Base-by-base conservation (phyloP, 2,329 filamentous ascomycete genomes). In the Aspergillus candidus region DNA sequence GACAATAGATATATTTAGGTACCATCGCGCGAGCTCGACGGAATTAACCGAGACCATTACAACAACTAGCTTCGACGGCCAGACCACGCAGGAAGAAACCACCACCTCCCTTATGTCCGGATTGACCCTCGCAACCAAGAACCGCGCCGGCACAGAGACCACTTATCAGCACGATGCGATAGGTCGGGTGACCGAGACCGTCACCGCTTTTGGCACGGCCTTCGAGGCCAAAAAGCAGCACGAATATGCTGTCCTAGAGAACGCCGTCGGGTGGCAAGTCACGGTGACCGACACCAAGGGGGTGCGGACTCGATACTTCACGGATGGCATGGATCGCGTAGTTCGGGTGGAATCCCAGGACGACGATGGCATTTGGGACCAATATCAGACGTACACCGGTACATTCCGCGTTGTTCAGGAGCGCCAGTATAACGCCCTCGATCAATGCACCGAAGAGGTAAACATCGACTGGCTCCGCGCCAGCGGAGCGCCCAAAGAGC, bases 381-480 rank as follows among this genome's bases (percentile, higher is more conserved):
- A 15, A 15, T 15, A 15, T 15, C 15, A 15, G 15, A 15, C 15
- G 15, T 15, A 15, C 15, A 15, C 2, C 10, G 43, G 35, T 3
- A 38, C 43, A 1, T 46, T 46, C 31, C 43, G 39, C 10, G 15
- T 35, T 6, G n/a, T 43, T 3, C 41, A 30, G 17, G 41, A 43
- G 15, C 45, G 37, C 4, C n/a, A 4, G 3, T 47, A 43, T 30
- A 47, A 47, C 11, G 10, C 27, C 6, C 33, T 33, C 5, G 40
- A 27, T 11, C 40, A 47, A 15, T 43, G 45, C 18, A 35, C 1
- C 15, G 8, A 40, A 12, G 18, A 15, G 17, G 33, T 17, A 1
- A 32, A 36, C 4, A 38, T 40, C 13, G 40, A 47, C 33, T 47
- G 45, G 45, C 36, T 47, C 18, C 14, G 17, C 50, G 79, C 76